Evolutionary conservation across 1,284 basidiomycete species (phyloP).

Genomic region (Afroboletus lepidellus): DNA sequence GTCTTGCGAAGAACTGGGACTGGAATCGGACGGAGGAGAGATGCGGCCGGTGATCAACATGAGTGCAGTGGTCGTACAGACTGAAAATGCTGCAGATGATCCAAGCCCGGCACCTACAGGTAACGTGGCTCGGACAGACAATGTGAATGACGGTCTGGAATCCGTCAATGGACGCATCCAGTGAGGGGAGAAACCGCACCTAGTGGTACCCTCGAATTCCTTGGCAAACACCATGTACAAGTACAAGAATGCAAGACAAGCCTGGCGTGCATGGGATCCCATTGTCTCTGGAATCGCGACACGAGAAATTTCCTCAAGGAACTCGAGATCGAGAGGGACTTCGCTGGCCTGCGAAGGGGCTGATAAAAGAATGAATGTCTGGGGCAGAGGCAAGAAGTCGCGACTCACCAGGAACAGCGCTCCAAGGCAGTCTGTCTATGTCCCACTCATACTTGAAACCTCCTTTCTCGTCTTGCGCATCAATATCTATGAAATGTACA

Average conservation of each 20-base stretch:
- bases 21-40: conserved; percentile 34
- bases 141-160: conserved; percentile 69
- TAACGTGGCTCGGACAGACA: conserved; percentile 86
- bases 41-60: conserved; percentile 72
- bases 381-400: neutral
- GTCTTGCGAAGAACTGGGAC: conserved; percentile 15
- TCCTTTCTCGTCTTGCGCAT: conserved; percentile 32
- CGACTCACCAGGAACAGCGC: conserved; percentile 55
- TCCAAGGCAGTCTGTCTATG: conserved; percentile 84
- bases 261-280: conserved; percentile 57
- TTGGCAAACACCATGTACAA: conserved; percentile 81
- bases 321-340: conserved; percentile 65
- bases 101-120: conserved; percentile 99
- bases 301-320: conserved; percentile 69
- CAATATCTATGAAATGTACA: conserved; percentile 81
- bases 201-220: conserved; percentile 41
- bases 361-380: conserved; percentile 14
- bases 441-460: conserved; percentile 80
- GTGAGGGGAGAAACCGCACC: conserved; percentile 41
- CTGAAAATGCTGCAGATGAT: conserved; percentile 94
- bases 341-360: conserved; percentile 37
- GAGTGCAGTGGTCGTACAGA: conserved; percentile 81
- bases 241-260: conserved; percentile 88
- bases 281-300: conserved; percentile 46
- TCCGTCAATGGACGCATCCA: neutral